Evolutionary conservation across 257 asterid genomes (phyloP).

Genomic region (Cordia subcordata): DNA sequence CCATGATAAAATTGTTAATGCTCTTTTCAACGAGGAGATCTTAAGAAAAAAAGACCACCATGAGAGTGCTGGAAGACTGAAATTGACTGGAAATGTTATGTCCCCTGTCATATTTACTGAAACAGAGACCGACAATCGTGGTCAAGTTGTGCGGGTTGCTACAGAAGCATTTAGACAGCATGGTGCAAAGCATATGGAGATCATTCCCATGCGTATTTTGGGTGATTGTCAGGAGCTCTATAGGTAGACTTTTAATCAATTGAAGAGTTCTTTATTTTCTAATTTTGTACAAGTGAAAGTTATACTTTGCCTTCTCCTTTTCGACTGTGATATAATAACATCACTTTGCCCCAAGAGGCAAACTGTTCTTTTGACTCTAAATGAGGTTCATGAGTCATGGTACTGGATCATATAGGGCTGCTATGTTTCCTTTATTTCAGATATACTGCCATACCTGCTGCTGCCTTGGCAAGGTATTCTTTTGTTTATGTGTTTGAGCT

Average conservation of each 20-base stretch:
- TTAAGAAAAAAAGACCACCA: constrained; percentile 39
- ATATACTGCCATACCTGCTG: background rate
- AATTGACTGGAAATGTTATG: constrained; percentile 46
- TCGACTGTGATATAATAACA: background rate
- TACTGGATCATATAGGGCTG: too few species aligned
- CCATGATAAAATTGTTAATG: constrained; percentile 69
- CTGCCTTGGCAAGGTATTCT: constrained; percentile 7
- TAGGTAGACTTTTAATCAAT: constrained; percentile 40
- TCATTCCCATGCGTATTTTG: constrained; percentile 64
- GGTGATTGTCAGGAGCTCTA: constrained; percentile 49
- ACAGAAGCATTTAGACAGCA: constrained; percentile 63
- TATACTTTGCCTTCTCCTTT: background rate
- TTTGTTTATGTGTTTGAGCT: constrained; percentile 16
- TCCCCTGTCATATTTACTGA: constrained; percentile 53
- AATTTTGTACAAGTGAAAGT: background rate
- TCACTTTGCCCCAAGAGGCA: background rate
- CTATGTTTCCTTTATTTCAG: constrained; percentile 4
- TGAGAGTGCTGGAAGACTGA: constrained; percentile 51
- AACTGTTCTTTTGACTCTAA: too few species aligned
- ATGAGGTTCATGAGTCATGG: too few species aligned
- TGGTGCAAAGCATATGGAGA: constrained; percentile 89
- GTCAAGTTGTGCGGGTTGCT: constrained; percentile 56
- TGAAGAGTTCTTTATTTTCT: background rate
- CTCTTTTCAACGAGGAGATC: constrained; percentile 72
- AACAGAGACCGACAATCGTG: constrained; percentile 61